These are phyloP conservation scores for Simmondsia chinensis DNA, from an alignment of 148 eudicot genomes.

Conservation along the genomic window DNA sequence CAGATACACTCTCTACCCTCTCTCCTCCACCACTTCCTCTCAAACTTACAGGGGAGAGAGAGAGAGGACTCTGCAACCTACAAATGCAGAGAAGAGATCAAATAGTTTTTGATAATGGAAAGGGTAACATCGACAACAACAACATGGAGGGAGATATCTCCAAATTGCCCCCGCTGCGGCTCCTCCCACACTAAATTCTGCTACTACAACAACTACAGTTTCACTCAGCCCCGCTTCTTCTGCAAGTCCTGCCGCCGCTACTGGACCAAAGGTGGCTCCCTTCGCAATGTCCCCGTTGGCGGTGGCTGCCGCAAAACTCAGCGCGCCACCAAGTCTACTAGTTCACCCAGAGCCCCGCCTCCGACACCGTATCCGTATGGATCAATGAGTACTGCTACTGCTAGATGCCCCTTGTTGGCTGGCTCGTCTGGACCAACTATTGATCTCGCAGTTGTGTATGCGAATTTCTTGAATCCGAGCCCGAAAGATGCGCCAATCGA, in stretches of 20 bases:
- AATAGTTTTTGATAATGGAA: slow-evolving; percentile 19
- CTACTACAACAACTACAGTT: slow-evolving; percentile 26
- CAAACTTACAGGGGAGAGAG: neutral
- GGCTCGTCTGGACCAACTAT: too few relatives aligned
- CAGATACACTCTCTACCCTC: slow-evolving; percentile 3
- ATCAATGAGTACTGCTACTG: neutral
- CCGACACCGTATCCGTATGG: neutral
- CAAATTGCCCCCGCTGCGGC: slow-evolving; percentile 24
- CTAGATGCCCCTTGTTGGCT: too few relatives aligned
- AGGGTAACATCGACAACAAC: too few relatives aligned
- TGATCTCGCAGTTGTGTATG: slow-evolving; percentile 17
- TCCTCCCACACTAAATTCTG: slow-evolving; percentile 23
- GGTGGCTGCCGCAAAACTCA: slow-evolving; percentile 20
- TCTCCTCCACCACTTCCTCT: neutral
- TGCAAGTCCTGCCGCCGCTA: slow-evolving; percentile 23
- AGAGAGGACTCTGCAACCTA: neutral
- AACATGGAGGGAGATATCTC: slow-evolving; percentile 22
- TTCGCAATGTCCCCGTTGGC: slow-evolving; percentile 18
- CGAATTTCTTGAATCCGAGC: slow-evolving; percentile 17
- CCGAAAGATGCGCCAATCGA: too few relatives aligned
- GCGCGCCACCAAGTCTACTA: too few relatives aligned
- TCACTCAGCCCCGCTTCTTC: slow-evolving; percentile 24
- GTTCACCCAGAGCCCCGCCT: too few relatives aligned
- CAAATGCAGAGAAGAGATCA: slow-evolving; percentile 12
- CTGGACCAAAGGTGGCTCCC: slow-evolving; percentile 26